Evolutionary conservation across 2,329 filamentous ascomycete species (phyloP), one percentile per base, ranked within the genome.

Genomic region (Fusarium lateritium): DNA sequence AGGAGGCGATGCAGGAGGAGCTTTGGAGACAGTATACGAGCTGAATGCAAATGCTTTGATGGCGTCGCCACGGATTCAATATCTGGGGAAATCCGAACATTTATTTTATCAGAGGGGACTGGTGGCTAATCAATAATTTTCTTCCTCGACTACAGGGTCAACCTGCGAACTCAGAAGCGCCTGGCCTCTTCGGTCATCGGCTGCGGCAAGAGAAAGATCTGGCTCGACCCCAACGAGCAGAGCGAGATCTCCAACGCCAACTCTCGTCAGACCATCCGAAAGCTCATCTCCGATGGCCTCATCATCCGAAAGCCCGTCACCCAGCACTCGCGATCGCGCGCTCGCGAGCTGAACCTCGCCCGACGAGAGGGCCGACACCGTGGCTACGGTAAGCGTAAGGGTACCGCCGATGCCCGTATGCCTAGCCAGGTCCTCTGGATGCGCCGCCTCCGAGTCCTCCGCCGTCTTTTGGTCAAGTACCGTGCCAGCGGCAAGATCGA

Each of bases 331-430:
- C 93, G 97, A 86, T 91, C 93, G 80, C 94, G 96, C 81, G 96
- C 96, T 81, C 93, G 97, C 80, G 94, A 96, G 85, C 89, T 99
- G 84, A 97, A 92, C 84, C 93, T 93, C 74, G 93, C 96, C 83
- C 92, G 96, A 86, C 90, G 94, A 82, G 94, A 97, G 82, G 96
- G 96, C 82, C 91, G 96, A 86, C 96, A 99, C 90, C 92, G 96
- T 86, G 96, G 96, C 83, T 97, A 97, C 88, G 96, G 96, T 93
- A 99, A 99, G 94, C 94, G 96, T 86, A 99, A 99, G 95, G 97
- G 96, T 98, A 98, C 97, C 81, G 93, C 93, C 83, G 95, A 99
- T 83, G 95, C 96, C 83, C 94, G 96, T 91, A 99, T 99, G 96
- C 95, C 95, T 82, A 92, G 91, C 85, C 94, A 98, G 88, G 89